Percentiles rank a stretch among this genome's conserved stretches.
Evolutionary conservation across 768 basidiomycete genomes (phyloP).

Genomic region (Dioszegia hungarica): DNA sequence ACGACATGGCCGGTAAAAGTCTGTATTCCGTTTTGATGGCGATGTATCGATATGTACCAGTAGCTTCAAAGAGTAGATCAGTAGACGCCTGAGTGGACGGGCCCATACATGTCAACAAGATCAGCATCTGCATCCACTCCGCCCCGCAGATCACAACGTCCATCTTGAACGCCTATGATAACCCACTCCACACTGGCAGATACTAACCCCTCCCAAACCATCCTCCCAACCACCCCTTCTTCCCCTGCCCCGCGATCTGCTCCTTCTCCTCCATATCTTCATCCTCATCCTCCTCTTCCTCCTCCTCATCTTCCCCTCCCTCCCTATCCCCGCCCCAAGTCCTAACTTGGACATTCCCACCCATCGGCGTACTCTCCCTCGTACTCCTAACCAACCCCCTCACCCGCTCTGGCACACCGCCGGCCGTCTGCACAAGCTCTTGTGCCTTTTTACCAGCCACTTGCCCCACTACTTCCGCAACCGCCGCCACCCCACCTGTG

Average conservation of each 20-base stretch:
- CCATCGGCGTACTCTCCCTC: slow-evolving; percentile 75
- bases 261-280: background rate
- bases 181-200: background rate
- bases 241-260: background rate
- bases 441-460: slow-evolving; percentile 12
- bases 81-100: too few relatives aligned
- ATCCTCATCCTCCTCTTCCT: slow-evolving; percentile 19
- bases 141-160: too few relatives aligned
- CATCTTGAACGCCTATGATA: too few relatives aligned
- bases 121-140: too few relatives aligned
- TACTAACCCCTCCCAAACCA: slow-evolving; percentile 27
- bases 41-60: too few relatives aligned
- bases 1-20: too few relatives aligned
- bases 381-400: slow-evolving; percentile 53
- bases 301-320: slow-evolving; percentile 11
- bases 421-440: slow-evolving; percentile 11
- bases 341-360: slow-evolving; percentile 56
- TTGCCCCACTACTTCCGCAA: background rate
- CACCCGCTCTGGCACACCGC: slow-evolving; percentile 8
- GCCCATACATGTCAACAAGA: too few relatives aligned
- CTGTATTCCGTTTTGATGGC: background rate
- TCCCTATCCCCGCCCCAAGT: slow-evolving; percentile 51
- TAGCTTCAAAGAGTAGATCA: too few relatives aligned
- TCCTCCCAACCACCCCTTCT: slow-evolving; percentile 31
- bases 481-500: background rate